phyloP scores from a whole-genome alignment of 495 filamentous ascomycete species.

The Neurospora hispaniola region DNA sequence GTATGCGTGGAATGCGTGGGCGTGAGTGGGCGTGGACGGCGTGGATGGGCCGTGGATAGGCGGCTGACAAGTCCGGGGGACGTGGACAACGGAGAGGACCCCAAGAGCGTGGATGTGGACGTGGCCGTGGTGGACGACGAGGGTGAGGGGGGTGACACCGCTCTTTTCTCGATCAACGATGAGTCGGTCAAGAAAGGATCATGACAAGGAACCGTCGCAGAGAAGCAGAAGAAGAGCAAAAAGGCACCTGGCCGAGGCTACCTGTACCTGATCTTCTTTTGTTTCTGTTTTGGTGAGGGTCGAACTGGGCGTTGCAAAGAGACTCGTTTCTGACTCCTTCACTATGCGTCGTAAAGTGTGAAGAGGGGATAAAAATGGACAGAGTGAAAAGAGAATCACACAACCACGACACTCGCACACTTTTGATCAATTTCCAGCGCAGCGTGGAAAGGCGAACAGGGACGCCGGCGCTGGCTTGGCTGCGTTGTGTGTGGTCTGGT shows the following conservation, averaged over 20 bases:
- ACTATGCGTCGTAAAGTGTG: neutral
- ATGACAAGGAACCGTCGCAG: conserved; percentile 15
- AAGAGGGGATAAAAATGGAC: neutral
- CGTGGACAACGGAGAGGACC: neutral
- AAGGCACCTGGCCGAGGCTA: neutral
- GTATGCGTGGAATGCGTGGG: neutral
- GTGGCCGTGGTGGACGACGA: conserved; percentile 4
- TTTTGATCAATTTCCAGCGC: neutral
- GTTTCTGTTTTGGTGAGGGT: neutral
- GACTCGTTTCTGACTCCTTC: neutral
- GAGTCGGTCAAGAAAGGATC: conserved; percentile 27
- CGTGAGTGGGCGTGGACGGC: neutral
- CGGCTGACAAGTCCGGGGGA: neutral
- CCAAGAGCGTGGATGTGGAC: conserved; percentile 10
- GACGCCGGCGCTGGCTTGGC: neutral
- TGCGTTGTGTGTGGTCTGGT: neutral
- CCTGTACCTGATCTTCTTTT: neutral
- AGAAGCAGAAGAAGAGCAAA: neutral
- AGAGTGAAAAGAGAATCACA: neutral
- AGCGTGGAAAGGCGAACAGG: neutral
- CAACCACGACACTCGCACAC: neutral
- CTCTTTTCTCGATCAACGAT: conserved; percentile 23
- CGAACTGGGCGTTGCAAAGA: neutral
- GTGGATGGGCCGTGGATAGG: neutral
- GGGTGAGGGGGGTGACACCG: conserved; percentile 23